Evolutionary conservation across 2,329 filamentous ascomycete genomes (phyloP).

Genomic region (Pseudopyricularia javanii): DNA sequence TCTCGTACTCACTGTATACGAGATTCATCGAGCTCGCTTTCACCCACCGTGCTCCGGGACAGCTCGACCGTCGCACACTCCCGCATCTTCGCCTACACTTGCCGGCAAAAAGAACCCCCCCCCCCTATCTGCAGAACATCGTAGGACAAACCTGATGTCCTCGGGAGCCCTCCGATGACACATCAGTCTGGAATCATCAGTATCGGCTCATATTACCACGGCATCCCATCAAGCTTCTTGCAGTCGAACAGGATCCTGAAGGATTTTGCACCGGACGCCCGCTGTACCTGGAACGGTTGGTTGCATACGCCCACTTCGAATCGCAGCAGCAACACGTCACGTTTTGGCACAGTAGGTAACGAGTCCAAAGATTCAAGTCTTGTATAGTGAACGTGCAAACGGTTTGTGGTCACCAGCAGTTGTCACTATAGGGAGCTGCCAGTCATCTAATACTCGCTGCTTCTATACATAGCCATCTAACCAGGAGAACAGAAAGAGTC

Average conservation of each 20-base stretch:
- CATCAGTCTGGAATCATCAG: neutral
- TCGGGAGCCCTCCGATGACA: neutral
- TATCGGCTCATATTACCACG: neutral
- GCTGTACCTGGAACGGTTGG: neutral
- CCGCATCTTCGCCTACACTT: neutral
- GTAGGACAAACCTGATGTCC: neutral
- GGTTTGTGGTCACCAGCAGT: neutral
- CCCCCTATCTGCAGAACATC: neutral
- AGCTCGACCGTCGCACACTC: neutral
- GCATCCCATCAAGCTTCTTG: neutral
- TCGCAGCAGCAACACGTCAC: neutral
- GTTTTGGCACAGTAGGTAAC: neutral
- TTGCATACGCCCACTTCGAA: neutral
- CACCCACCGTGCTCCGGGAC: neutral
- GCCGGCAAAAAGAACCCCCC: too few species aligned
- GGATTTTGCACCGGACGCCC: neutral
- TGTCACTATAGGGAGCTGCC: too few species aligned
- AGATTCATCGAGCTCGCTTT: too few species aligned
- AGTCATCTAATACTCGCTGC: neutral
- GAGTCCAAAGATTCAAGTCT: neutral
- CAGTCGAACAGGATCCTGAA: neutral
- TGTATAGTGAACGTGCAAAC: neutral
- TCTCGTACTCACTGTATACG: too few species aligned
- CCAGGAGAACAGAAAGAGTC: conserved; percentile 37
- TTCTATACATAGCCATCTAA: neutral